These are phyloP conservation scores for Alnus glutinosa DNA, from an alignment of 306 rosid genomes.

Conservation along the genomic window DNA sequence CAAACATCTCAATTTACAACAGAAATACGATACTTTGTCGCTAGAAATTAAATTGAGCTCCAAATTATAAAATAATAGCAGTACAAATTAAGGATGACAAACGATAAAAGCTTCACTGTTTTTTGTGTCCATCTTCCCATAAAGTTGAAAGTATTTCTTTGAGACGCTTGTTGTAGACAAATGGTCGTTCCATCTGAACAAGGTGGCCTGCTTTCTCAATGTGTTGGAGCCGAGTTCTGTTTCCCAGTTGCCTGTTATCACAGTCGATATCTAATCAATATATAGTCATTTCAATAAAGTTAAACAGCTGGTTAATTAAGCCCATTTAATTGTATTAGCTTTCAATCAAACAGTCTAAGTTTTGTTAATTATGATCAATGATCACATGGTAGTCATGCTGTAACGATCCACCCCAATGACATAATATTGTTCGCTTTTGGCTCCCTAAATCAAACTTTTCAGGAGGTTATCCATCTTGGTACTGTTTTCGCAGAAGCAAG, in stretches of 20 bases:
- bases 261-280: not conserved
- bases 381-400: no score
- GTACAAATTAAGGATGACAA: not conserved
- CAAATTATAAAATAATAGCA: no score
- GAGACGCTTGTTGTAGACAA: constrained; percentile 17
- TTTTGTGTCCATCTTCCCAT: not conserved
- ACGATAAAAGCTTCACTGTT: not conserved
- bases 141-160: constrained; percentile 13
- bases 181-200: constrained; percentile 24
- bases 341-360: not conserved
- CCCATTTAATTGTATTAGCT: not conserved
- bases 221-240: not conserved
- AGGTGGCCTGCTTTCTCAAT: constrained; percentile 40
- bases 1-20: no score
- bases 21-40: no score
- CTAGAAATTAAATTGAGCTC: no score
- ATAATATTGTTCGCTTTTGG: no score
- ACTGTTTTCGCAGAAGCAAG: no score
- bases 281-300: not conserved
- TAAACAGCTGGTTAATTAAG: not conserved
- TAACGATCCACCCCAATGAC: no score
- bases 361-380: no score
- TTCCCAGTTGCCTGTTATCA: constrained; percentile 28
- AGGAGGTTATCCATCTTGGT: no score
- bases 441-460: no score